Base-by-base conservation (phyloP, 352 stramenopile genomes). In the Pelagophyceae sp. region DNA sequence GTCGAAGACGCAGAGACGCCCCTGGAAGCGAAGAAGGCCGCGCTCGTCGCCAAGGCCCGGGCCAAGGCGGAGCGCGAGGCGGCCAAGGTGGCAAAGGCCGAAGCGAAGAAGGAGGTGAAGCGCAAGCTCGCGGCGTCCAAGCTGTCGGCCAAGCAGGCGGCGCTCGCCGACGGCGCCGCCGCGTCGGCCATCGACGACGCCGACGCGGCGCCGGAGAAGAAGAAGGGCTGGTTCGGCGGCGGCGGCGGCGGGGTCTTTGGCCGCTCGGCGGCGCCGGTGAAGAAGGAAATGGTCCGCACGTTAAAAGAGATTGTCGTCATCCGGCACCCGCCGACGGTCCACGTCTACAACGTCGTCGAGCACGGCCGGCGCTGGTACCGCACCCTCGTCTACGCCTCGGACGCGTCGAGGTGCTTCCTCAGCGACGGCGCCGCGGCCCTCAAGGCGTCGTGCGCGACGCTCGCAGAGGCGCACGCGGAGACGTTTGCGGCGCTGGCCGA, bases 241-340 rank as follows among this genome's bases (percentile, higher is more conserved):
- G 51, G 51, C 51, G 19, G 19, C 51, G 27, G 19, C 27, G 19
- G 60, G 27, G 6, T 69, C 60, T 37, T 69, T 27, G 60, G 60
- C 11, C n/a, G 11, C 60, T n/a, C 11, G 27, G 60, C 60, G 60
- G 60, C 11, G 60, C 11, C n/a, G 11, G 60, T 31, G 87, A 11
- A 54, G 45, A 11, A 23, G 93, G 38, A 90, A 27, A 31, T 90
- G 63, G 85, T 93, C 40, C 78, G 84, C 32, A 98, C 94, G 0
- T 92, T 99, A 67, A 99, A 99, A 79, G 96, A 99, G 85, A 91
- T 99, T 60, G 85, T 99, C 25, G 93, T 98, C 3, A 97, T 95
- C 76, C 87, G 95, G 78, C 81, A 97, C 60, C 91, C 90, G 63
- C 89, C 88, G 5, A 88, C 96, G 29, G 90, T 99, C 50, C 94